Conservation (phyloP, 2,329 filamentous ascomycete species). For the Sclerotinia trifoliorum region DNA sequence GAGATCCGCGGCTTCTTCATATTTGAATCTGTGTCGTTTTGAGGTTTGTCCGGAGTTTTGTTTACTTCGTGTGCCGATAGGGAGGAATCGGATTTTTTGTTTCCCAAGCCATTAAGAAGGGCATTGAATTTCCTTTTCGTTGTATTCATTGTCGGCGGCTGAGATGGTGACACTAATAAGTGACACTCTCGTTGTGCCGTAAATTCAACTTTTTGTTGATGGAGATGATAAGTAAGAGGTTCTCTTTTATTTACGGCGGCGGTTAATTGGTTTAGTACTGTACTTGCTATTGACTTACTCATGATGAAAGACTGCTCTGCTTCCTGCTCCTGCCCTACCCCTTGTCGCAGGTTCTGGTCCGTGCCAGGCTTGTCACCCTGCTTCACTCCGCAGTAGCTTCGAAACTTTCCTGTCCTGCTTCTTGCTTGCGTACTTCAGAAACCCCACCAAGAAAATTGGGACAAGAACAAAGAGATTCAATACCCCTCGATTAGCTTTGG, state of each 20-base stretch:
- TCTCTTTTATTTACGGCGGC: neutral
- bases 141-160: constrained; percentile 56
- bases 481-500: constrained; percentile 8
- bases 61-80: constrained; percentile 42
- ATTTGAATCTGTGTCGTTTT: constrained; percentile 28
- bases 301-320: neutral
- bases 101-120: constrained; percentile 66
- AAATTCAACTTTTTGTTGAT: neutral
- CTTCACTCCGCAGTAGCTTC: neutral
- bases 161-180: neutral
- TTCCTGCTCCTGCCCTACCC: neutral
- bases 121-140: constrained; percentile 84
- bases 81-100: constrained; percentile 44
- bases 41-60: constrained; percentile 42
- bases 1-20: constrained; percentile 39
- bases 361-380: constrained; percentile 11
- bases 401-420: neutral
- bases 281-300: no score
- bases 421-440: neutral
- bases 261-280: neutral
- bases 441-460: constrained; percentile 20
- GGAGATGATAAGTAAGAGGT: neutral
- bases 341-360: neutral
- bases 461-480: constrained; percentile 15
- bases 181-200: constrained; percentile 7